These are phyloP conservation scores for Exophiala viscosa DNA, from an alignment of 2,329 filamentous ascomycete genomes.

Conservation along the genomic window DNA sequence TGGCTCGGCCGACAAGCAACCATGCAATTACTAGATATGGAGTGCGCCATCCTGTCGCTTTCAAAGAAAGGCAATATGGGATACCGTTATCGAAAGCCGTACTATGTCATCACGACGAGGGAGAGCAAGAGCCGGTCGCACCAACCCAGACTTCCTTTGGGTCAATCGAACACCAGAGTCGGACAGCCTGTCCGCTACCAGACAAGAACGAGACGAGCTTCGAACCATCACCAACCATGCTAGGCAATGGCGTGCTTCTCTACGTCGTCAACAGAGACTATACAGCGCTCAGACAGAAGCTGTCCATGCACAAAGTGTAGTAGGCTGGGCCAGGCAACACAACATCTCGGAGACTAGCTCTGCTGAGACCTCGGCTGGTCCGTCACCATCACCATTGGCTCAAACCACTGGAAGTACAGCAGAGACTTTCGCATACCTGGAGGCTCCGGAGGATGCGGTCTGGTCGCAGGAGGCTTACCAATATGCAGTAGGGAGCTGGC, in stretches of 20 bases:
- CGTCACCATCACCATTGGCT: slow-evolving; percentile 13
- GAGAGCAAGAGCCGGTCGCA: slow-evolving; percentile 5
- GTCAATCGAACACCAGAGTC: slow-evolving; percentile 22
- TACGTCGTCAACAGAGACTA: slow-evolving; percentile 19
- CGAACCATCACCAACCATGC: slow-evolving; percentile 23
- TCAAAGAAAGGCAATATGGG: neutral
- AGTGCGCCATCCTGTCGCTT: neutral
- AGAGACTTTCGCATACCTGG: slow-evolving; percentile 14
- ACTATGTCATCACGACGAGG: slow-evolving; percentile 16
- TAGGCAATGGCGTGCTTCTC: slow-evolving; percentile 18
- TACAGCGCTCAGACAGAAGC: slow-evolving; percentile 15
- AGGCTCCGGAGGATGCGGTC: slow-evolving; percentile 14
- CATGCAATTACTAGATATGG: slow-evolving; percentile 1
- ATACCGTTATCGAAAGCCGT: neutral
- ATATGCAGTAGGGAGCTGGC: slow-evolving; percentile 12
- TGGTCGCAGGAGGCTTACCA: slow-evolving; percentile 17
- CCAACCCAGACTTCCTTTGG: slow-evolving; percentile 22
- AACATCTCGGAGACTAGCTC: slow-evolving; percentile 17
- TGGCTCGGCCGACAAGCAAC: neutral
- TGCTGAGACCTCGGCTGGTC: slow-evolving; percentile 15
- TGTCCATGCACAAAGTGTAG: slow-evolving; percentile 17
- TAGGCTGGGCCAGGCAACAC: slow-evolving; percentile 15
- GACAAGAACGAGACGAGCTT: slow-evolving; percentile 20
- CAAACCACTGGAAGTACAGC: slow-evolving; percentile 4
- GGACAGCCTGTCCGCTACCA: slow-evolving; percentile 15